Percentiles rank a stretch among this genome's conserved stretches.
Evolutionary conservation across 1,284 basidiomycete species (phyloP).

Genomic region (Ceratobasidium sp.): DNA sequence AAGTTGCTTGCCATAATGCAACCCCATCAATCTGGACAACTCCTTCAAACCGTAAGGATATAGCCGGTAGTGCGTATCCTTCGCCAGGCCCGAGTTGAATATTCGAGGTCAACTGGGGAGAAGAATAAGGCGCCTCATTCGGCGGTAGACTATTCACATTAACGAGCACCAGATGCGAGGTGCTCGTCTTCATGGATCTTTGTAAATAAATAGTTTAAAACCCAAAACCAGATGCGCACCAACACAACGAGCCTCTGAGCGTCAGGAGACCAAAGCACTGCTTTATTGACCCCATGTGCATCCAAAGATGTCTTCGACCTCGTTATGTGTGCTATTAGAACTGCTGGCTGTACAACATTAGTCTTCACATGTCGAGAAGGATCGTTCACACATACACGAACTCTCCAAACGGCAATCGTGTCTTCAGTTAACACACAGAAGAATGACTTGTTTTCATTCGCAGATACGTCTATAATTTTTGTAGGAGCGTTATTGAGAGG

Average conservation of each 20-base stretch:
- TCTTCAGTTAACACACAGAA: slow-evolving; percentile 78
- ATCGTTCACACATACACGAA: slow-evolving; percentile 68
- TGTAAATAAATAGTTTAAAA: slow-evolving; percentile 37
- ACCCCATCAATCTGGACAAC: slow-evolving; percentile 82
- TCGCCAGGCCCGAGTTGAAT: slow-evolving; percentile 82
- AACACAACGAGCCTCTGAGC: slow-evolving; percentile 80
- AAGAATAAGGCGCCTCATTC: slow-evolving; percentile 61
- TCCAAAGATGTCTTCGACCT: slow-evolving; percentile 79
- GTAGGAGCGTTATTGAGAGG: slow-evolving; percentile 59
- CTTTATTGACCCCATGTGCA: slow-evolving; percentile 80
- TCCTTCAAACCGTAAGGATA: slow-evolving; percentile 79
- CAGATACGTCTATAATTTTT: slow-evolving; percentile 66
- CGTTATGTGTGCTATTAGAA: slow-evolving; percentile 76
- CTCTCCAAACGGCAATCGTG: slow-evolving; percentile 81
- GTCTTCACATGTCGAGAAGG: slow-evolving; percentile 5
- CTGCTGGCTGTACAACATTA: slow-evolving; percentile 69
- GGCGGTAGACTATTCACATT: slow-evolving; percentile 69
- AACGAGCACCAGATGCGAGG: slow-evolving; percentile 81
- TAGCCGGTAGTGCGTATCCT: slow-evolving; percentile 69
- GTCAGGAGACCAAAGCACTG: slow-evolving; percentile 83
- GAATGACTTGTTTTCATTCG: slow-evolving; percentile 78
- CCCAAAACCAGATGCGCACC: slow-evolving; percentile 58
- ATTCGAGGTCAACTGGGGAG: slow-evolving; percentile 63
- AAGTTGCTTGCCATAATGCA: slow-evolving; percentile 66
- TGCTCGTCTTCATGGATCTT: slow-evolving; percentile 67